phyloP scores from a whole-genome alignment of 1,139 yeast species.

The Keqinozyma sinolaborantium region DNA sequence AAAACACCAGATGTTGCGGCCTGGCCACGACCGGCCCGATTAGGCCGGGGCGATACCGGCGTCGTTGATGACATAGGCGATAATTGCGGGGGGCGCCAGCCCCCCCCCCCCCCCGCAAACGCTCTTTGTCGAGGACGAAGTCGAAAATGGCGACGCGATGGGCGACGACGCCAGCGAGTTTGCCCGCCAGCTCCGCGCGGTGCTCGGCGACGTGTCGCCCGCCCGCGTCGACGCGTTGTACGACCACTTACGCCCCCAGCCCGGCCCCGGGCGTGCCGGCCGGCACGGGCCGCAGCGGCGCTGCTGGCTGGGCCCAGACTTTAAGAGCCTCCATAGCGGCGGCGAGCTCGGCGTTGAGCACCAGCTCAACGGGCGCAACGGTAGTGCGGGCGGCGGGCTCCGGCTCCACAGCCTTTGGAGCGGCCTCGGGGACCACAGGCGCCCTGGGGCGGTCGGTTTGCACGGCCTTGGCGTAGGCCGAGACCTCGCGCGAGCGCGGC shows the following conservation, averaged over 20 bases:
- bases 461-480: conserved; percentile 27
- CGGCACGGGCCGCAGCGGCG: not conserved
- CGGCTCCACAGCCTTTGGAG: not conserved
- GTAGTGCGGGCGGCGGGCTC: not conserved
- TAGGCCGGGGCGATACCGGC: no score
- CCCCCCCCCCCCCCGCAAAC: no score
- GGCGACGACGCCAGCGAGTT: not conserved
- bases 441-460: conserved; percentile 17
- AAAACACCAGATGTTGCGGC: no score
- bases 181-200: not conserved
- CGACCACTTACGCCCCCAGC: conserved; percentile 2
- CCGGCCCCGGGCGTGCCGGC: not conserved
- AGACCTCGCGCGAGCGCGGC: conserved; percentile 5
- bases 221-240: conserved; percentile 9
- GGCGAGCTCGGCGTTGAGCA: not conserved
- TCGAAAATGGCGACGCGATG: not conserved
- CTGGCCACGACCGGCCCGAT: no score
- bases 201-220: conserved; percentile 5
- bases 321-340: not conserved
- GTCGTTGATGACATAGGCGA: no score
- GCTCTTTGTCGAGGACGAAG: not conserved
- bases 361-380: no score
- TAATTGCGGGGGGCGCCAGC: no score
- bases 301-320: not conserved
- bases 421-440: conserved; percentile 1